phyloP scores from a whole-genome alignment of 306 rosid genomes.

The Sicyos edulis region DNA sequence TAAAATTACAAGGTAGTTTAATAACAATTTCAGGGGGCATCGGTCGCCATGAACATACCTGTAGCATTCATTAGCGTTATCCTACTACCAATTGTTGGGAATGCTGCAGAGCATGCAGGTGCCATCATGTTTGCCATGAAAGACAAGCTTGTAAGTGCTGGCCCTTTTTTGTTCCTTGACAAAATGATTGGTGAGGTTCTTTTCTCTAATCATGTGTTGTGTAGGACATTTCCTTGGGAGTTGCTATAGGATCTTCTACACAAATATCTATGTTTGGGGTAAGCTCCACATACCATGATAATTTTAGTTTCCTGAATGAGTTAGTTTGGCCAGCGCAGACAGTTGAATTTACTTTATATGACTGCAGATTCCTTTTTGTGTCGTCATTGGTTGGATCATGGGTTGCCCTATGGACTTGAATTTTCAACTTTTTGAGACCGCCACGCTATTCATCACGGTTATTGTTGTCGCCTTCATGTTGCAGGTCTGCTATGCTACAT shows the following conservation, averaged over 20 bases:
- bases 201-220: not conserved
- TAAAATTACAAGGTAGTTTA: not conserved
- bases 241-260: slow-evolving; percentile 86
- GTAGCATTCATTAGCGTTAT: slow-evolving; percentile 61
- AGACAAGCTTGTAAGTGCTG: slow-evolving; percentile 58
- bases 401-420: slow-evolving; percentile 69
- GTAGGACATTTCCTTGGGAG: slow-evolving; percentile 81
- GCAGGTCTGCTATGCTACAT: slow-evolving; percentile 52
- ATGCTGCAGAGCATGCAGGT: no score
- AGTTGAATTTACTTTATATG: not conserved
- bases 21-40: slow-evolving; percentile 51
- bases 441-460: slow-evolving; percentile 60
- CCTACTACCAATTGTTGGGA: slow-evolving; percentile 58
- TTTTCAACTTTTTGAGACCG: slow-evolving; percentile 85
- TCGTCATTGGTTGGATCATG: slow-evolving; percentile 61
- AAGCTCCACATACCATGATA: slow-evolving; percentile 22
- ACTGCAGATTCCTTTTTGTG: slow-evolving; percentile 83
- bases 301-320: not conserved
- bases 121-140: slow-evolving; percentile 65
- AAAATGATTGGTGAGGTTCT: slow-evolving; percentile 13
- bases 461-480: slow-evolving; percentile 78
- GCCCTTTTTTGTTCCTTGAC: not conserved
- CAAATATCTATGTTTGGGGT: slow-evolving; percentile 86
- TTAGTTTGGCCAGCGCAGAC: not conserved
- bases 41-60: slow-evolving; percentile 44